Evolutionary conservation across 768 basidiomycete genomes (phyloP), one percentile per base, ranked within the genome.

Genomic region (Rhodosporidiobolus sp.): DNA sequence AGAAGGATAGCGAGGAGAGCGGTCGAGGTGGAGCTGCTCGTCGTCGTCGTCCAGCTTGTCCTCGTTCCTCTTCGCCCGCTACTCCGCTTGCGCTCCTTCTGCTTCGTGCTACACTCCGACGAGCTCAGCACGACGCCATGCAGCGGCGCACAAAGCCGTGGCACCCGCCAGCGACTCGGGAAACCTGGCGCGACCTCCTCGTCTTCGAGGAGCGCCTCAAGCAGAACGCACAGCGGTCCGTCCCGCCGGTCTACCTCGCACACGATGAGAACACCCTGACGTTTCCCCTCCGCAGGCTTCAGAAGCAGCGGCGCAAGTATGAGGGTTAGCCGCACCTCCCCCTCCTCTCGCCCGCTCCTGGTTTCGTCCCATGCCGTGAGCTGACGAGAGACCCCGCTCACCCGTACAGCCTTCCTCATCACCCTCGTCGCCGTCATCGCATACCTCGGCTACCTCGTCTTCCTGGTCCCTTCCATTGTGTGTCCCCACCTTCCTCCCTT

Each of bases 121-220:
- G 14, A 43, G 8, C 38, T n/a, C n/a, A n/a, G n/a, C 8, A 43
- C 8, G 38, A 7, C 8, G 14, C 38, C 8, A 32, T 53, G 26
- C n/a, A n/a, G 22, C 32, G 55, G 35, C 48, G 58, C 16, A n/a
- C 65, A 1, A 58, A 64, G 22, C 50, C 69, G 19, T 72, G 59
- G 24, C 66, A 72, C 34, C 71, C 71, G 17, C 65, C 66, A 0
- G 49, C 71, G 32, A 67, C 24, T 34, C 66, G 66, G 49, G 66
- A 72, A 30, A 54, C 66, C 3, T 92, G 90, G 81, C 84, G 90
- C 56, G 95, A 99, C 80, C 83, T 99, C 22, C 85, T 97, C 32
- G 83, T 92, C 56, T 97, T 98, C 71, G 95, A 99, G 82, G 94
- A 97, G 80, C 86, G 95, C n/a, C 87, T 99, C 69, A 96, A 96